These are phyloP conservation scores for Dacryopinax primogenitus DNA, from an alignment of 768 basidiomycete species.

Conservation along the genomic window DNA sequence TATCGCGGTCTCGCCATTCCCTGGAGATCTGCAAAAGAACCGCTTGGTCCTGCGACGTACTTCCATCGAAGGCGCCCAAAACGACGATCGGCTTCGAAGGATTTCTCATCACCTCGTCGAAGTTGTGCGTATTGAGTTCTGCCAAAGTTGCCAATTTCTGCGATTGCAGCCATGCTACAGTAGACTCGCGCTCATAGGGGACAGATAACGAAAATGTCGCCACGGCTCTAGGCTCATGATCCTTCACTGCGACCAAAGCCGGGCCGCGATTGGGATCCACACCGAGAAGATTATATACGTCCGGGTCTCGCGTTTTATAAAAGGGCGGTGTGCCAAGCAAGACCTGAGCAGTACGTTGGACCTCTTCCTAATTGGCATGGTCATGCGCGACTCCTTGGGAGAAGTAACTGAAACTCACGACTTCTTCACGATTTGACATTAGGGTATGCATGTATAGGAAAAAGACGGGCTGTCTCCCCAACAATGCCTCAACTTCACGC, in stretches of 20 bases:
- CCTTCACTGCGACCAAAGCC: constrained; percentile 12
- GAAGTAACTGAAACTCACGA: constrained; percentile 21
- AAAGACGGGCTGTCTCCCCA: constrained; percentile 39
- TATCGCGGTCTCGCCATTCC: constrained; percentile 26
- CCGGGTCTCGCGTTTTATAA: constrained; percentile 31
- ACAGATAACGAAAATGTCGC: constrained; percentile 13
- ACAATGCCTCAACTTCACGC: constrained; percentile 30
- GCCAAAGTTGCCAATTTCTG: constrained; percentile 61
- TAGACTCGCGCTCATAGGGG: constrained; percentile 19
- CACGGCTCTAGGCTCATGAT: constrained; percentile 5
- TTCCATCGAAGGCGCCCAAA: constrained; percentile 34
- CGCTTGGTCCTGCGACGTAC: not conserved
- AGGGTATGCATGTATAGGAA: constrained; percentile 46
- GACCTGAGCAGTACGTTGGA: constrained; percentile 44
- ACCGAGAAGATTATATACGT: constrained; percentile 24
- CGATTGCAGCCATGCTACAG: constrained; percentile 46
- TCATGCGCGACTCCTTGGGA: not conserved
- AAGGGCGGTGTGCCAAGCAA: constrained; percentile 40
- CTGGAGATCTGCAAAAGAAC: constrained; percentile 25
- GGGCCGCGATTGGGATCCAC: constrained; percentile 23
- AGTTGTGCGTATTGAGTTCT: constrained; percentile 66
- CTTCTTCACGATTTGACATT: constrained; percentile 23
- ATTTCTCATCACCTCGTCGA: constrained; percentile 76
- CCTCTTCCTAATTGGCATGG: constrained; percentile 30
- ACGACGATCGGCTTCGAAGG: constrained; percentile 65